phyloP scores from a whole-genome alignment of 768 basidiomycete genomes.

The Boletus vinaceobasis region DNA sequence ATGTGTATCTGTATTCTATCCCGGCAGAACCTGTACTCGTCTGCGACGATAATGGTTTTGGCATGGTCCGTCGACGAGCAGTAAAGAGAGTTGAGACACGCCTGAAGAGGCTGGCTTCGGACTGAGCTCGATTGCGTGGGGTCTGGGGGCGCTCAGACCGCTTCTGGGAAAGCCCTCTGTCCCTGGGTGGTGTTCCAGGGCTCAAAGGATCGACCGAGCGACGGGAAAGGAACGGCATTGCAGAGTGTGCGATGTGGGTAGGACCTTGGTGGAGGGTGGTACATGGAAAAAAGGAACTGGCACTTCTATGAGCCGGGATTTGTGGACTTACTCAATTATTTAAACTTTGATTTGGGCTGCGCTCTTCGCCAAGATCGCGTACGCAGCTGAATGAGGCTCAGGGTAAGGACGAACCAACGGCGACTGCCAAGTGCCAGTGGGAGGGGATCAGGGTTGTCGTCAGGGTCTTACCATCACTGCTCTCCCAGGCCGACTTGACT shows the following conservation, averaged over 20 bases:
- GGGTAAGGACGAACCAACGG: background rate
- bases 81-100: constrained; percentile 29
- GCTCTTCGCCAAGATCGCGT: constrained; percentile 21
- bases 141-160: constrained; percentile 5
- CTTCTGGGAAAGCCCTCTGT: background rate
- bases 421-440: background rate
- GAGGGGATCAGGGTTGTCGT: constrained; percentile 9
- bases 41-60: constrained; percentile 13
- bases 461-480: constrained; percentile 15
- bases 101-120: constrained; percentile 26
- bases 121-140: constrained; percentile 19
- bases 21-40: constrained; percentile 1
- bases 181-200: background rate
- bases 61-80: constrained; percentile 19
- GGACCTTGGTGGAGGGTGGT: constrained; percentile 3
- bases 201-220: constrained; percentile 25
- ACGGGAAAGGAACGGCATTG: constrained; percentile 31
- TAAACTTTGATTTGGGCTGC: constrained; percentile 11
- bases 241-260: background rate
- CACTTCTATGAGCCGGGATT: background rate
- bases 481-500: background rate
- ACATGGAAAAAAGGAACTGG: constrained; percentile 14
- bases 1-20: constrained; percentile 18
- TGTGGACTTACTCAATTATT: constrained; percentile 18
- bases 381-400: constrained; percentile 6